These are phyloP conservation scores for Claviceps humidiphila DNA, from an alignment of 2,329 filamentous ascomycete genomes.

Conservation along the genomic window DNA sequence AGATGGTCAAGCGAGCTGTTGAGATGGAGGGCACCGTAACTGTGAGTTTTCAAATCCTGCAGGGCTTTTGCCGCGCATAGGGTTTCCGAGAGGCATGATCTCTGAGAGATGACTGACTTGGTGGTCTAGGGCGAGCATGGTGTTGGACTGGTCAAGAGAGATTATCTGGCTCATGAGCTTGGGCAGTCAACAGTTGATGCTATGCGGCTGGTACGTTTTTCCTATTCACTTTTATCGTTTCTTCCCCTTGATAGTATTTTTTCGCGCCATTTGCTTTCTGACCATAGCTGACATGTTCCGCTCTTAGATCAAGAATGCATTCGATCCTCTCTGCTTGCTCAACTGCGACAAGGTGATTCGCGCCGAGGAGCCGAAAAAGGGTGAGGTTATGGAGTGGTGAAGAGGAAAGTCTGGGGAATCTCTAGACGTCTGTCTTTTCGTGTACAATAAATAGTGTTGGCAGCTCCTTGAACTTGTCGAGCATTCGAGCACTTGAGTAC, in stretches of 20 bases:
- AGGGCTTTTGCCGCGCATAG: conserved; percentile 11
- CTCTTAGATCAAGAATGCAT: conserved; percentile 59
- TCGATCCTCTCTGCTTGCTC: conserved; percentile 59
- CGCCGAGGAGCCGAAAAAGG: conserved; percentile 34
- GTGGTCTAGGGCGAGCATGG: conserved; percentile 58
- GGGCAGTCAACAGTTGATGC: conserved; percentile 62
- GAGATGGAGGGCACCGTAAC: conserved; percentile 79
- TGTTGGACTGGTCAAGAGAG: conserved; percentile 71
- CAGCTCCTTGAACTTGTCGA: neutral
- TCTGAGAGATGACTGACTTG: neutral
- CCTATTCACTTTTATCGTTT: neutral
- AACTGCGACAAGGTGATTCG: conserved; percentile 59
- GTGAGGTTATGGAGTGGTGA: conserved; percentile 33
- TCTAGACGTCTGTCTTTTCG: neutral
- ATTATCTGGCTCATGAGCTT: conserved; percentile 69
- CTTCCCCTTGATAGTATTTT: neutral
- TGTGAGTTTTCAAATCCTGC: conserved; percentile 15
- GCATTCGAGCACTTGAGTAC: neutral
- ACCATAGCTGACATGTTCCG: neutral
- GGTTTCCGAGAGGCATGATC: neutral
- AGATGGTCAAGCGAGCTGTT: conserved; percentile 76
- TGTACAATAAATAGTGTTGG: neutral
- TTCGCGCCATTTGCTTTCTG: neutral
- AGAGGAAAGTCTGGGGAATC: neutral
- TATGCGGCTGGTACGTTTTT: conserved; percentile 59